Base-by-base conservation (phyloP, 805 yeast genomes). In the Osmozyma mogii region DNA sequence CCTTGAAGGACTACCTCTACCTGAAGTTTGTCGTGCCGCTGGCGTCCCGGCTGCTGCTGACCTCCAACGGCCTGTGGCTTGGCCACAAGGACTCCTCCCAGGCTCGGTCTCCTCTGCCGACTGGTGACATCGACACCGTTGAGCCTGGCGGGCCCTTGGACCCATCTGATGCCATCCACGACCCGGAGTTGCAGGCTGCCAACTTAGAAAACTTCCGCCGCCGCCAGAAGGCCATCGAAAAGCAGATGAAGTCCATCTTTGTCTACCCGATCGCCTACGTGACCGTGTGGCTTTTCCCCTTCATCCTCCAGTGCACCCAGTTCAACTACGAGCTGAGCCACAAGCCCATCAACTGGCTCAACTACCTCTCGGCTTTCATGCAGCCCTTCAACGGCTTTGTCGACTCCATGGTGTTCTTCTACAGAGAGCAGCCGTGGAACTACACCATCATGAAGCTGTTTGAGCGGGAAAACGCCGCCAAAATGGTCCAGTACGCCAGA, bases 201-300 rank as follows among this genome's bases (percentile, higher is more conserved):
- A 72, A 78, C 30, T 65, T 81, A 51, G 67, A 61, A 21, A 68
- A 68, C 35, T 76, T 84, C 50, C 70, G 78, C 35, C 58, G 67
- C 22, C 63, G 92, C 12, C 76, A 85, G 40, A 55, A 68, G 17
- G 68, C 71, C 37, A 82, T 87, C 29, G 75, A 79, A 49, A 75
- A 76, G 33, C 95, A 87, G 56, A 75, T 84, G 70, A 76, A 76
- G 44, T 67, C 79, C 18, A 78, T 87, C 27, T 84, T 87, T 53
- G 65, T 87, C 26, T 87, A 87, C 49, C 96, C 96, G 3, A 58
- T 80, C 24, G 80, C 94, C 2, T 87, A 84, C 52, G 65, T 84
- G 34, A 63, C 81, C 16, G 54, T 85, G 27, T 87, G 96, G 96
- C 47, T 79, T 13, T 78, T 82, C 40, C 96, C 96, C 2, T 70